Base-by-base conservation (phyloP, 2,329 filamentous ascomycete species). In the Sporothrix mexicana region DNA sequence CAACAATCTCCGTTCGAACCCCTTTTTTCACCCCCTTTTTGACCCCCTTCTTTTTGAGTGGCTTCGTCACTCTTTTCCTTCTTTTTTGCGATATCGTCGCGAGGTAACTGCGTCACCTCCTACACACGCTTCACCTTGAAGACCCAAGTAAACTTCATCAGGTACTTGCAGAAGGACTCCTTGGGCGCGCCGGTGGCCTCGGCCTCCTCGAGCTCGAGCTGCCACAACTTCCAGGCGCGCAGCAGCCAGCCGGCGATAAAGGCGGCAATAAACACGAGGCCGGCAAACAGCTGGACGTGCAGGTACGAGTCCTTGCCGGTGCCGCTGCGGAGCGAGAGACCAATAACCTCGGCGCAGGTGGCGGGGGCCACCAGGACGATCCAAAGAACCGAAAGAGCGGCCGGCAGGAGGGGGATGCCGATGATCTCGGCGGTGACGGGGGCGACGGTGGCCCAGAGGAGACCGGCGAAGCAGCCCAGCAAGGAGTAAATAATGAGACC, bases 371-470 rank as follows among this genome's bases (percentile, higher is more conserved):
- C 88, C 17, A 95, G 85, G 6, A 90, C 84, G 36, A 95, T 78
- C 93, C 93, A 95, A 23, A 90, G 87, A 20, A 95, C 84, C 70
- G 89, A 92, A 53, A 95, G 81, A 0, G 83, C 87, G 12, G 91
- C 88, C 0, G 93, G 91, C 2, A 95, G 84, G 57, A 92, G 82
- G 73, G 87, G 86, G 4, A 95, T 80, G 0, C 92, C 92, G 43
- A 95, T 88, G 0, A 95, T 88, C 80, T 95, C 93, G 2, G 91
- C 91, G 5, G 88, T 88, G 7, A 95, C 88, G 0, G 93, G 92
- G 0, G 84, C 90, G 41, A 92, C 86, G 0, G 90, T 90, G 0
- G 88, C 86, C 90, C 90, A 94, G 76, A 93, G 91, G 0, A 89
- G 91, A 7, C 93, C 93, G 2, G 88, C 89, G 0, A 94, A 89